A percentile compares a stretch with the other conserved stretches of the same genome.
These are phyloP conservation scores for Ophiostoma quercus DNA, from an alignment of 2,329 filamentous ascomycete species.

Conservation along the genomic window DNA sequence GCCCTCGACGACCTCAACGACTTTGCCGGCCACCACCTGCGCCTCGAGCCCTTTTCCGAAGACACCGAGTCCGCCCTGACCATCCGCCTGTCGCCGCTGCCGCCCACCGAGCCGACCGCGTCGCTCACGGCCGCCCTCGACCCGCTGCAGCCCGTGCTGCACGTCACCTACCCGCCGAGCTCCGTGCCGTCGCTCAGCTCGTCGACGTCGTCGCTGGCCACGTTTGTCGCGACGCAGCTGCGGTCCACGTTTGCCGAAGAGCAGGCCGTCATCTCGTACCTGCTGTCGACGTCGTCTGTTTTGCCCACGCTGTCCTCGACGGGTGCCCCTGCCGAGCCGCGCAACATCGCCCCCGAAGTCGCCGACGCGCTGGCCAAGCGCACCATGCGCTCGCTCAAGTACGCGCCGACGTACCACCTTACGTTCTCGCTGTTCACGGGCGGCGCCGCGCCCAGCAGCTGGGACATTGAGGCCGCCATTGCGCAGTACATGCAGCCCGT, in stretches of 20 bases:
- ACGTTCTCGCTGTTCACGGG: slow-evolving; percentile 93
- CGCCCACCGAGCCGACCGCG: slow-evolving; percentile 57
- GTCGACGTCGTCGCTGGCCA: slow-evolving; percentile 66
- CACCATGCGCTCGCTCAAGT: slow-evolving; percentile 80
- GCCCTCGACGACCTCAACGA: slow-evolving; percentile 82
- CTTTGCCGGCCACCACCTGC: slow-evolving; percentile 77
- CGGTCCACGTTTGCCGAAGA: slow-evolving; percentile 80
- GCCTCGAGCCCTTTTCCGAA: slow-evolving; percentile 51
- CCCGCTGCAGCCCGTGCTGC: slow-evolving; percentile 63
- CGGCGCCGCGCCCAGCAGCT: slow-evolving; percentile 70
- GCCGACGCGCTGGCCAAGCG: slow-evolving; percentile 59
- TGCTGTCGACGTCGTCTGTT: slow-evolving; percentile 57
- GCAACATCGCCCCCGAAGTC: slow-evolving; percentile 46
- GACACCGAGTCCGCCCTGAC: slow-evolving; percentile 48
- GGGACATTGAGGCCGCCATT: slow-evolving; percentile 83
- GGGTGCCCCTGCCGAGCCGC: slow-evolving; percentile 32
- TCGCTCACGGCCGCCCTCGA: slow-evolving; percentile 54
- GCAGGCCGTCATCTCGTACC: slow-evolving; percentile 74
- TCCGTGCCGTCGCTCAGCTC: slow-evolving; percentile 62
- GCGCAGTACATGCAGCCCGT: slow-evolving; percentile 76
- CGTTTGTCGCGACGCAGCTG: slow-evolving; percentile 72
- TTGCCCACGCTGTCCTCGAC: slow-evolving; percentile 33
- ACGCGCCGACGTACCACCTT: slow-evolving; percentile 88
- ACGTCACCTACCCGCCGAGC: slow-evolving; percentile 69
- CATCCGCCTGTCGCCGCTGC: slow-evolving; percentile 65